Evolutionary conservation across 345 rosid genomes (phyloP), one percentile per base, ranked within the genome.

Genomic region (Ailanthus altissimus): DNA sequence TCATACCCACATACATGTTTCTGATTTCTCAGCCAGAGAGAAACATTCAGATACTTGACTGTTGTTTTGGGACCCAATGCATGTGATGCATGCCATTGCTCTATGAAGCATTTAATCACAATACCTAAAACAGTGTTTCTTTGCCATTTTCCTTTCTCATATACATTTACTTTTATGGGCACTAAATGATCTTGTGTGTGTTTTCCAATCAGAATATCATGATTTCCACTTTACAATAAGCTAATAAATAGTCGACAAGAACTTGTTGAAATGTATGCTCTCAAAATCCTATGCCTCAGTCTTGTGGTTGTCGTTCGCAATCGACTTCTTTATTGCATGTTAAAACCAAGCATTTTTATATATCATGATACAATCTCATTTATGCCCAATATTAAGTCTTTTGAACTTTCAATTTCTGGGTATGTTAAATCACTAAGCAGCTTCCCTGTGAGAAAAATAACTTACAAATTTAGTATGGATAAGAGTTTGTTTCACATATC

Each of bases 11-110:
- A n/a, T 32, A 45, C 15, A 42, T 67, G 80, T 61, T 62, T 72
- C 38, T 36, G 66, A 72, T 78, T 73, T 40, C 46, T 40, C 59
- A 67, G 12, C n/a, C 15, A 21, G 57, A 59, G 25, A 42, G 74
- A 75, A 77, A 79, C 78, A 77, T 60, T 49, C 28, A 70, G 79
- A 58, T 47, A 70, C 57, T 72, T 68, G 43, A 66, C 18, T 51
- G 71, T 45, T 81, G 73, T 36, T 42, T 20, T 59, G 86, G 86
- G 82, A 47, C 86, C 84, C 78, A 21, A 43, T 47, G 47, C 82
- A 81, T 78, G 82, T 78, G 80, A 66, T 64, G 10, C 75, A 66
- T 57, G 10, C 72, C 66, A 70, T 23, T 3, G 38, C 38, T 3
- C 1, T 32, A 32, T 32, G 38, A 64, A 43, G 23, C 64, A 18